Percentiles rank a stretch among this genome's conserved stretches.
phyloP scores from a whole-genome alignment of 2,329 filamentous ascomycete genomes.

The Cryphonectria naterciae region DNA sequence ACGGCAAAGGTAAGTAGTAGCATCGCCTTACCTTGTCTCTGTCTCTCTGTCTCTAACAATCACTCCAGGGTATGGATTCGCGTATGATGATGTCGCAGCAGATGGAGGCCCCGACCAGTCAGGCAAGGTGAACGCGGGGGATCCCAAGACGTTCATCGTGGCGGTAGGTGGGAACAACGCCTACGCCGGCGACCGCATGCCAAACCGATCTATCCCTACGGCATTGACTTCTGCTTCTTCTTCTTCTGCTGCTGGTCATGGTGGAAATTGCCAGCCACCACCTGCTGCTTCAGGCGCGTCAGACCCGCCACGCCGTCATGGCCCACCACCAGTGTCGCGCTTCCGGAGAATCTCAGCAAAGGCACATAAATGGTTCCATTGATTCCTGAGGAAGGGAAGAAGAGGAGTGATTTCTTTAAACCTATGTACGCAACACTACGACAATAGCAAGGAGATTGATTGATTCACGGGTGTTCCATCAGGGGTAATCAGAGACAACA shows the following conservation, averaged over 20 bases:
- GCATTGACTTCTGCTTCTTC: background rate
- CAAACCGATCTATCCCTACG: background rate
- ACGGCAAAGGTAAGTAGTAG: conserved; percentile 42
- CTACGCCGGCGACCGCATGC: conserved; percentile 33
- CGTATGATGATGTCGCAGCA: conserved; percentile 63
- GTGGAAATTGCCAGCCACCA: background rate
- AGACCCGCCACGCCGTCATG: background rate
- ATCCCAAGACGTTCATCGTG: conserved; percentile 53
- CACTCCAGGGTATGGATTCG: conserved; percentile 58
- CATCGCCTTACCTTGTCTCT: background rate
- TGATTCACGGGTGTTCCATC: conserved; percentile 1
- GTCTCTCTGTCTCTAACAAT: background rate
- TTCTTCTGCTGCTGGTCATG: background rate
- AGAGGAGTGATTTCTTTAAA: background rate
- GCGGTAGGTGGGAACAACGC: conserved; percentile 50
- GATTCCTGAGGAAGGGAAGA: background rate
- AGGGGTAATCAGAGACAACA: conserved; percentile 1
- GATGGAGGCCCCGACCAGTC: conserved; percentile 56
- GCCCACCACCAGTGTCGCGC: conserved; percentile 10
- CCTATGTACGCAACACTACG: background rate
- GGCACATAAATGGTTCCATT: conserved; percentile 26
- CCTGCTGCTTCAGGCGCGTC: background rate
- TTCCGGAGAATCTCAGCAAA: conserved; percentile 21
- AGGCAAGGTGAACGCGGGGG: conserved; percentile 58
- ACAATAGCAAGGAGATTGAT: background rate